phyloP scores from a whole-genome alignment of 2,329 filamentous ascomycete species.

The Capronia coronata region DNA sequence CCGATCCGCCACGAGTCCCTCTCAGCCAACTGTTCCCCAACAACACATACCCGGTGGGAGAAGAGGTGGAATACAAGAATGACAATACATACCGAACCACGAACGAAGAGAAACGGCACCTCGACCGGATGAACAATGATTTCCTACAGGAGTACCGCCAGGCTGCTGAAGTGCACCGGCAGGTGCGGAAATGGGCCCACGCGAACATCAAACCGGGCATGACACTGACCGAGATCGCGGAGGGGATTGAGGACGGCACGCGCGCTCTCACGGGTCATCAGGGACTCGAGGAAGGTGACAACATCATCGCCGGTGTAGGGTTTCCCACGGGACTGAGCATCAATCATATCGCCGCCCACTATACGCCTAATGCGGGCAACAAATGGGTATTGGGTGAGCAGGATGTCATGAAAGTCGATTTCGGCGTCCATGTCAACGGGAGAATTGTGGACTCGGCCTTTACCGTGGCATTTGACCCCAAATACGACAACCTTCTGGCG shows the following conservation, averaged over 20 bases:
- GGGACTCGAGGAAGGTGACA: slow-evolving; percentile 71
- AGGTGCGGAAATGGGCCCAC: slow-evolving; percentile 77
- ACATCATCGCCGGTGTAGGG: slow-evolving; percentile 71
- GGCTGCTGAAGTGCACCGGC: slow-evolving; percentile 80
- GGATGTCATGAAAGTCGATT: slow-evolving; percentile 69
- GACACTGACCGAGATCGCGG: slow-evolving; percentile 71
- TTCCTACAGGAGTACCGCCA: slow-evolving; percentile 76
- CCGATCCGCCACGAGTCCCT: slow-evolving; percentile 67
- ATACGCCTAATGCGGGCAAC: slow-evolving; percentile 80
- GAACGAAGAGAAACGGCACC: slow-evolving; percentile 73
- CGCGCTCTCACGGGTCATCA: slow-evolving; percentile 68
- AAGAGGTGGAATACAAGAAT: slow-evolving; percentile 69
- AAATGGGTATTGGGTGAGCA: slow-evolving; percentile 61
- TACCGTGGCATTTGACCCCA: slow-evolving; percentile 61
- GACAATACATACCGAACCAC: slow-evolving; percentile 76
- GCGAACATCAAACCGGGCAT: slow-evolving; percentile 75
- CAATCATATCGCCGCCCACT: slow-evolving; percentile 81
- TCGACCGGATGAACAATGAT: slow-evolving; percentile 72
- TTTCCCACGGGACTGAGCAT: slow-evolving; percentile 80
- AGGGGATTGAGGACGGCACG: slow-evolving; percentile 80
- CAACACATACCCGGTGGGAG: slow-evolving; percentile 66
- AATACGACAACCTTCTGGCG: slow-evolving; percentile 60
- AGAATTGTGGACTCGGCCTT: slow-evolving; percentile 67
- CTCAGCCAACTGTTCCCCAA: slow-evolving; percentile 68
- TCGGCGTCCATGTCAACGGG: slow-evolving; percentile 65